Conservation (phyloP, 768 basidiomycete species). For the Naganishia kalamii region DNA sequence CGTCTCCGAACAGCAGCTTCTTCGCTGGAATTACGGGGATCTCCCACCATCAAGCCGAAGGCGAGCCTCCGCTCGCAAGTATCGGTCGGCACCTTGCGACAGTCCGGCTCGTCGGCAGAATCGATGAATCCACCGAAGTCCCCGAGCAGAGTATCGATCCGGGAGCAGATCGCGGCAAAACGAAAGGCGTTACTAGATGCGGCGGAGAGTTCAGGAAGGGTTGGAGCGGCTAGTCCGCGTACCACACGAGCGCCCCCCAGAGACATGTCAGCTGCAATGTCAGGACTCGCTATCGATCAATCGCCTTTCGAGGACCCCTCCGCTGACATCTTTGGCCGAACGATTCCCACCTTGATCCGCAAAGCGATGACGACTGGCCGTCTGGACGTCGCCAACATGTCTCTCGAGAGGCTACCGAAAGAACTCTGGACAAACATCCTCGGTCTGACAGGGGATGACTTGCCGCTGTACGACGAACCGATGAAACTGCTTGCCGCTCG, state of each 20-base stretch:
- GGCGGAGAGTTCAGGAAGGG: not conserved
- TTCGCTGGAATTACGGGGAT: not conserved
- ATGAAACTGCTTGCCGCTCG: not conserved
- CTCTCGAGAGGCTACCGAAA: conserved; percentile 20
- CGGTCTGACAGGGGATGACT: not conserved
- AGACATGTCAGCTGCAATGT: not conserved
- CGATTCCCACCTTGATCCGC: not conserved
- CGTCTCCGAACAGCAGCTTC: not conserved
- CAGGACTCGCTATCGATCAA: not conserved
- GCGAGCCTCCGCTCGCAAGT: not conserved
- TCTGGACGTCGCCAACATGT: conserved; percentile 21
- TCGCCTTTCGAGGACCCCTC: not conserved
- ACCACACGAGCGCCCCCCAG: not conserved
- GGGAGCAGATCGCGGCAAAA: conserved; percentile 23
- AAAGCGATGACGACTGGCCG: conserved; percentile 19
- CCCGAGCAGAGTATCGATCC: conserved; percentile 4
- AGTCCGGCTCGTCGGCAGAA: not conserved
- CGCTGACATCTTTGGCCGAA: conserved; percentile 20
- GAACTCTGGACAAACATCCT: conserved; percentile 23
- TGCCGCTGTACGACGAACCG: not conserved
- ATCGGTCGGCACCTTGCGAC: not conserved
- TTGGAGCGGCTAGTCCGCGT: not conserved
- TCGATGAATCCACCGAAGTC: not conserved
- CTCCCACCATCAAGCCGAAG: not conserved
- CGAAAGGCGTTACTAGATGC: conserved; percentile 14